Percentiles rank a stretch among this genome's conserved stretches.
These are phyloP conservation scores for Acacia crassicarpa DNA, from an alignment of 306 rosid genomes.

Conservation along the genomic window DNA sequence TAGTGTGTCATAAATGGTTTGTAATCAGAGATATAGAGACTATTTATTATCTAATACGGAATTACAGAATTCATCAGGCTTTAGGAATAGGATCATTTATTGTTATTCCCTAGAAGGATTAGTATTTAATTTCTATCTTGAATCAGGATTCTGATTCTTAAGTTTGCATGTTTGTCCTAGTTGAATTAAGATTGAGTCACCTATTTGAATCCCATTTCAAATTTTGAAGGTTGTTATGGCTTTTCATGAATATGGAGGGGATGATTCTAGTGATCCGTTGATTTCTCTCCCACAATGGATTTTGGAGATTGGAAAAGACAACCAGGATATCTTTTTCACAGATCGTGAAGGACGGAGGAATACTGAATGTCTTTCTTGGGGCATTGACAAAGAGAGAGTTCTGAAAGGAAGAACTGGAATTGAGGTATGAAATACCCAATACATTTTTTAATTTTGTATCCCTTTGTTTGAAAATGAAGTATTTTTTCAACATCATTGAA, in stretches of 20 bases:
- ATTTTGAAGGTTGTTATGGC: conserved; percentile 90
- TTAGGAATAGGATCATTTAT: not conserved
- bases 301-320: conserved; percentile 84
- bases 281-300: conserved; percentile 93
- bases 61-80: not conserved
- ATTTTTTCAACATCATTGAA: conserved; percentile 6
- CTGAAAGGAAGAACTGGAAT: conserved; percentile 93
- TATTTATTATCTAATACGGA: not conserved
- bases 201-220: conserved; percentile 36
- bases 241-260: conserved; percentile 84
- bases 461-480: conserved; percentile 11
- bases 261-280: conserved; percentile 60
- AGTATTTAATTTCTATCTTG: not conserved
- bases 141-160: not conserved
- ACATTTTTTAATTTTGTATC: not conserved
- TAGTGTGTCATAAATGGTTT: not conserved
- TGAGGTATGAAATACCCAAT: conserved; percentile 56
- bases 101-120: not conserved
- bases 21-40: not conserved
- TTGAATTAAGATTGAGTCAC: not conserved
- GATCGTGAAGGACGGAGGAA: conserved; percentile 97
- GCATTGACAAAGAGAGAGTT: conserved; percentile 90
- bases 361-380: conserved; percentile 92
- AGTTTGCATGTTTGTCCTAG: not conserved
- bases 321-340: conserved; percentile 88